Percentiles rank a stretch among this genome's conserved stretches.
Evolutionary conservation across 2,329 filamentous ascomycete species (phyloP).

Genomic region (Thelonectria olida): DNA sequence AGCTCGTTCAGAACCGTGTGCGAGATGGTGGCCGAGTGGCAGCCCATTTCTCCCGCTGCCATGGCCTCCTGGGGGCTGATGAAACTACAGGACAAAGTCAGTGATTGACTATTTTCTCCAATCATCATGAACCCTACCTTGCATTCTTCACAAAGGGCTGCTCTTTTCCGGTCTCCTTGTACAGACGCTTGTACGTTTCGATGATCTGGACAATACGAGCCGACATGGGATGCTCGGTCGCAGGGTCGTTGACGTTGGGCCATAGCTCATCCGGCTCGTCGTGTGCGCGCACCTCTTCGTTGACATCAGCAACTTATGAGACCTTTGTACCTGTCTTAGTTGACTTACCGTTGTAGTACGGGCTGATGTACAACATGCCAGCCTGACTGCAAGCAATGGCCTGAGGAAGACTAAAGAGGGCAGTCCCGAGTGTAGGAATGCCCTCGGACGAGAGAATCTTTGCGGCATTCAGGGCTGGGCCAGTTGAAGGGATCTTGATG

Average conservation of each 20-base stretch:
- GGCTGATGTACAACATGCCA: constrained; percentile 57
- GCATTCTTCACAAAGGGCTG: constrained; percentile 59
- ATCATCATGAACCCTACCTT: constrained; percentile 38
- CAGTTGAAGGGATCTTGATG: constrained; percentile 62
- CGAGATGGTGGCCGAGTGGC: constrained; percentile 56
- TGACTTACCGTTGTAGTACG: constrained; percentile 56
- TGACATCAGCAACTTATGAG: not conserved
- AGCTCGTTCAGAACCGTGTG: constrained; percentile 51
- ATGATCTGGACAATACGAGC: constrained; percentile 58
- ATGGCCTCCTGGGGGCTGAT: constrained; percentile 54
- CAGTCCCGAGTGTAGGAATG: constrained; percentile 57
- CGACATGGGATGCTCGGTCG: constrained; percentile 57
- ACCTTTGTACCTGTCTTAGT: not conserved
- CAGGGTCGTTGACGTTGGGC: constrained; percentile 57
- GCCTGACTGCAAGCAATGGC: constrained; percentile 60
- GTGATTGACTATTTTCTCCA: not conserved
- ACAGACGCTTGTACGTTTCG: constrained; percentile 55
- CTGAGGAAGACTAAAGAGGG: constrained; percentile 57
- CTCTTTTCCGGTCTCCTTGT: constrained; percentile 56
- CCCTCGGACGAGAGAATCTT: constrained; percentile 53
- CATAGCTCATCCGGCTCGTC: constrained; percentile 51
- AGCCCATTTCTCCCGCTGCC: constrained; percentile 57
- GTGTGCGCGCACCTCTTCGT: constrained; percentile 53
- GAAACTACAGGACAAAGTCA: constrained; percentile 43
- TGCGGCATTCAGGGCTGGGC: constrained; percentile 56